Percentiles rank a stretch among this genome's conserved stretches.
phyloP scores from a whole-genome alignment of 2,329 filamentous ascomycete species.

The Fusarium praegraminearum region DNA sequence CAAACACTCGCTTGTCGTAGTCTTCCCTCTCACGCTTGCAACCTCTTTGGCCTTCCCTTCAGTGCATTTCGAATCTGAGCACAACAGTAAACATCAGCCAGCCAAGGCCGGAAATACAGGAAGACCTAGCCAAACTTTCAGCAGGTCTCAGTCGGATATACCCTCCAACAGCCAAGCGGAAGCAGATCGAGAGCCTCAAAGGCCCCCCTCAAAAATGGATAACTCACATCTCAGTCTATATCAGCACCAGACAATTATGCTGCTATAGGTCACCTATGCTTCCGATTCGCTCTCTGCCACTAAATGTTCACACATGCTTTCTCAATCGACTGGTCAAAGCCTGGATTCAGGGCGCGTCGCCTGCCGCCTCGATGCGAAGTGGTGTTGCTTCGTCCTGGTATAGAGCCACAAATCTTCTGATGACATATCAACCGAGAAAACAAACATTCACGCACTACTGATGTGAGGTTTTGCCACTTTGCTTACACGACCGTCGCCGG shows the following conservation, averaged over 20 bases:
- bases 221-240: slow-evolving; percentile 31
- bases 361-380: slow-evolving; percentile 34
- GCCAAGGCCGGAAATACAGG: slow-evolving; percentile 18
- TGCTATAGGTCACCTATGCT: slow-evolving; percentile 21
- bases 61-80: slow-evolving; percentile 20
- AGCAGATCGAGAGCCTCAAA: slow-evolving; percentile 21
- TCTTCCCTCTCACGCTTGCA: slow-evolving; percentile 29
- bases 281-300: slow-evolving; percentile 27
- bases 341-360: slow-evolving; percentile 23
- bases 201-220: slow-evolving; percentile 12
- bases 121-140: slow-evolving; percentile 12
- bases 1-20: slow-evolving; percentile 46
- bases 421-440: slow-evolving; percentile 25
- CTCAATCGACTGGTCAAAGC: slow-evolving; percentile 17
- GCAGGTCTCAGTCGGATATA: slow-evolving; percentile 30
- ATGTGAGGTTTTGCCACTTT: slow-evolving; percentile 14
- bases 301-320: slow-evolving; percentile 24
- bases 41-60: slow-evolving; percentile 24
- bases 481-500: slow-evolving; percentile 16
- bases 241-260: slow-evolving; percentile 24
- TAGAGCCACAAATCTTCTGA: slow-evolving; percentile 23
- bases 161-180: slow-evolving; percentile 31
- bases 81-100: slow-evolving; percentile 23
- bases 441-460: slow-evolving; percentile 2
- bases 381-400: slow-evolving; percentile 38